phyloP scores from a whole-genome alignment of 148 eudicot genomes.

The Hydrangea macrophylla region DNA sequence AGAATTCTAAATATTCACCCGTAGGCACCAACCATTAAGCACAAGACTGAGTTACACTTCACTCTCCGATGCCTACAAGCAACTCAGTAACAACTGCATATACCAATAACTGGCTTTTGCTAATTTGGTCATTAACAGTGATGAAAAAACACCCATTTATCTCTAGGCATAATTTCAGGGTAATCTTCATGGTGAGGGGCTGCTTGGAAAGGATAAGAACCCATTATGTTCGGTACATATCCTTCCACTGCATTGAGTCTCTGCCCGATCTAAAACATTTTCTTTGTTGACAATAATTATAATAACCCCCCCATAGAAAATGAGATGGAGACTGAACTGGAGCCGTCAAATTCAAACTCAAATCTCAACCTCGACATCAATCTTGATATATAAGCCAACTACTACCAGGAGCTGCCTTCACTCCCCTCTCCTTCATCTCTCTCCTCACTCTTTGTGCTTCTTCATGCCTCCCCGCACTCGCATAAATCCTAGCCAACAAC shows the following conservation, averaged over 20 bases:
- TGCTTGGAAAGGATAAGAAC: no score
- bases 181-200: no score
- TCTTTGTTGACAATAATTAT: no score
- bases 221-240: background rate
- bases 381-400: constrained; percentile 40
- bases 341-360: no score
- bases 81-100: background rate
- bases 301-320: no score
- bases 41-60: background rate
- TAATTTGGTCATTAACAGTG: background rate
- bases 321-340: no score
- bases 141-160: background rate
- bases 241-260: background rate
- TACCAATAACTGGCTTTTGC: background rate
- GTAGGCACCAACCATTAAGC: background rate
- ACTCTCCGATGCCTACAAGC: background rate
- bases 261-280: no score
- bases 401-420: constrained; percentile 48
- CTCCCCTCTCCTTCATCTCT: constrained; percentile 47
- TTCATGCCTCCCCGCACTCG: constrained; percentile 44
- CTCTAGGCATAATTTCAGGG: background rate
- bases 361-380: no score
- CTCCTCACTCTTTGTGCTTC: constrained; percentile 46
- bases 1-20: background rate
- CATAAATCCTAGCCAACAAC: constrained; percentile 46